Percentiles rank a stretch among this genome's conserved stretches.
Conservation (phyloP, 306 rosid species). For the Medicago arabica region DNA sequence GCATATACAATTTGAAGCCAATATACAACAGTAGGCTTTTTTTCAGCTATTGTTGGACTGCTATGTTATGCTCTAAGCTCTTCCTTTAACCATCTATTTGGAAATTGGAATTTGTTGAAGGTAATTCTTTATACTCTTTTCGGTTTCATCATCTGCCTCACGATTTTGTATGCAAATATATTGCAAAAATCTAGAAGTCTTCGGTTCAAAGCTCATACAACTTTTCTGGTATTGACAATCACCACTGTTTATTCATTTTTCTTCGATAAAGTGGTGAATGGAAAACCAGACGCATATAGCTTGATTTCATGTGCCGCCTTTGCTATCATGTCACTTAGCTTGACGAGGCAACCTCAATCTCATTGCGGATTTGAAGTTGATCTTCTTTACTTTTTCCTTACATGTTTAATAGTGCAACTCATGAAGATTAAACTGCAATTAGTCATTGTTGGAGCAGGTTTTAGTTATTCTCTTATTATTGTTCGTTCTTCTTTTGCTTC, state of each 20-base stretch:
- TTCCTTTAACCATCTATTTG: constrained; percentile 31
- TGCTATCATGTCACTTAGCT: constrained; percentile 22
- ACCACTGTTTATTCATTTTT: constrained; percentile 14
- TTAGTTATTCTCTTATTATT: no score
- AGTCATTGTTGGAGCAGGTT: no score
- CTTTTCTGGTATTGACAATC: constrained; percentile 16
- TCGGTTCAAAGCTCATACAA: neutral
- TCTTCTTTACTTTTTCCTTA: neutral
- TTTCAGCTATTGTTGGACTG: neutral
- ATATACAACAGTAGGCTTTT: no score
- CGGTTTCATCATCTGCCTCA: neutral
- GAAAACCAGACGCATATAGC: constrained; percentile 9
- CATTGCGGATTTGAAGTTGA: neutral
- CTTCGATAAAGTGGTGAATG: neutral
- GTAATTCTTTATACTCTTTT: neutral
- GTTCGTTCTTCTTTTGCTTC: no score
- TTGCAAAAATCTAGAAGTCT: neutral
- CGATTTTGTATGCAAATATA: neutral
- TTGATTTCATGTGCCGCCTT: constrained; percentile 48
- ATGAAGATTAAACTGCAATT: no score
- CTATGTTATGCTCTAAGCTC: constrained; percentile 29
- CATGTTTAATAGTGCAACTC: no score
- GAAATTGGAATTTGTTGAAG: constrained; percentile 35
- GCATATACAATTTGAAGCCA: no score
- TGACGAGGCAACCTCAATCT: neutral